Percentiles rank a stretch among this genome's conserved stretches.
Evolutionary conservation across 805 yeast species (phyloP).

Genomic region (Starmerella geochares): DNA sequence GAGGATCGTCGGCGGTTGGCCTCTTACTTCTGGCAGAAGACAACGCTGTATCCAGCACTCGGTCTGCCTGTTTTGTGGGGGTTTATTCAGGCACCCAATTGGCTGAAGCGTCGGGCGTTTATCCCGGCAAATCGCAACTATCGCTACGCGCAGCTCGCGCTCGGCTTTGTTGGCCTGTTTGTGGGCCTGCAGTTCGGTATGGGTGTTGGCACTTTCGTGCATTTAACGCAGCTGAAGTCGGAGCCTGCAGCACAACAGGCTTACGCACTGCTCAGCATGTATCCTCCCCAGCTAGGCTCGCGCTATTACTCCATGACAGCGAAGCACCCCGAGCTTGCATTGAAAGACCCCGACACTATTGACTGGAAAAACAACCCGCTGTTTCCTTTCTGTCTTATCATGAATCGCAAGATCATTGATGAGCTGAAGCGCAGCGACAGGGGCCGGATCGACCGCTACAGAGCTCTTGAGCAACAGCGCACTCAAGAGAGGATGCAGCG

Average conservation of each 20-base stretch:
- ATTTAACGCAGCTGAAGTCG: conserved; percentile 7
- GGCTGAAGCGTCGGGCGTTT: conserved; percentile 15
- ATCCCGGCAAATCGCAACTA: conserved; percentile 12
- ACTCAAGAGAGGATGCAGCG: conserved; percentile 6
- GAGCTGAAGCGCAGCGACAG: background rate
- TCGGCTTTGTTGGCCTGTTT: conserved; percentile 25
- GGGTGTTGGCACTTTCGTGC: conserved; percentile 14
- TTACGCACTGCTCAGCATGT: conserved; percentile 18
- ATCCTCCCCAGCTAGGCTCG: conserved; percentile 25
- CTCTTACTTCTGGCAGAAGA: conserved; percentile 18
- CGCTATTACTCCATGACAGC: conserved; percentile 24
- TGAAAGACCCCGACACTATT: conserved; percentile 22
- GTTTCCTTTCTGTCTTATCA: conserved; percentile 25
- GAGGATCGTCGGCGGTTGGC: conserved; percentile 20
- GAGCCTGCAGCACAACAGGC: conserved; percentile 11
- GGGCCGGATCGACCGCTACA: conserved; percentile 3
- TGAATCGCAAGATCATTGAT: conserved; percentile 13
- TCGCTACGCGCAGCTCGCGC: conserved; percentile 19
- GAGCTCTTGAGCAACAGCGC: background rate
- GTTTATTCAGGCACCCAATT: conserved; percentile 18
- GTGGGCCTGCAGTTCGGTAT: conserved; percentile 20
- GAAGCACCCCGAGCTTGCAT: conserved; percentile 17
- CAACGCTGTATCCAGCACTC: conserved; percentile 20
- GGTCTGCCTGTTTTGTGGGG: conserved; percentile 23
- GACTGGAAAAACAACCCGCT: conserved; percentile 24